Evolutionary conservation across 176 grass and related monocot species (phyloP).

Genomic region (Leersia perrieri): DNA sequence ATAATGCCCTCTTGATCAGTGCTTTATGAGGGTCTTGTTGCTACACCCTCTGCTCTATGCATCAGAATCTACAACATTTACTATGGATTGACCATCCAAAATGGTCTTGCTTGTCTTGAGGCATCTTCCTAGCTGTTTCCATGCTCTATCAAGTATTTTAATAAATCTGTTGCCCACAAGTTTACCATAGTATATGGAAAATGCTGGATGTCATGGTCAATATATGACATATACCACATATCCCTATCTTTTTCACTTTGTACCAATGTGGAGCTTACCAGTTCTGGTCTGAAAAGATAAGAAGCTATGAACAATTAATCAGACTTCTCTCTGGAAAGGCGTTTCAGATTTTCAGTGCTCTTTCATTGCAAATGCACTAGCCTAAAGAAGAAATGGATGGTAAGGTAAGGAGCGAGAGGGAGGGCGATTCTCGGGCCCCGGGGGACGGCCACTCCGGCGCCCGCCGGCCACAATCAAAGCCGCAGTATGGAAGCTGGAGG

Average conservation of each 20-base stretch:
- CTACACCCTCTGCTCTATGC: background rate
- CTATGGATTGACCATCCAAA: background rate
- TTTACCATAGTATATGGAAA: too few relatives aligned
- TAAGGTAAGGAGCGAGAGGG: too few relatives aligned
- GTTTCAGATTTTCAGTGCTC: background rate
- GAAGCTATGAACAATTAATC: background rate
- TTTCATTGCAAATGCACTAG: background rate
- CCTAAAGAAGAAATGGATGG: too few relatives aligned
- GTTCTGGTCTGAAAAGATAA: background rate
- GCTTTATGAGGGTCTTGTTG: background rate
- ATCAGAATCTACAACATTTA: background rate
- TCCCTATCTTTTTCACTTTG: conserved; percentile 14
- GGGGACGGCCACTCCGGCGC: too few relatives aligned
- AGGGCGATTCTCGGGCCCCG: too few relatives aligned
- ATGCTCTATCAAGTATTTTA: background rate
- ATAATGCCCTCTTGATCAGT: background rate
- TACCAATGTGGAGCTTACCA: background rate
- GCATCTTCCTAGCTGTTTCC: background rate
- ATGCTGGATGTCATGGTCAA: conserved; percentile 18
- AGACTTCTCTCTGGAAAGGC: background rate
- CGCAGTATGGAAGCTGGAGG: too few relatives aligned
- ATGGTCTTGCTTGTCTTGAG: background rate
- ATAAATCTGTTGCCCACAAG: too few relatives aligned
- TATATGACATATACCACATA: conserved; percentile 27
- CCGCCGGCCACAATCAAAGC: too few relatives aligned